Percentiles rank a stretch among this genome's conserved stretches.
Evolutionary conservation across 148 eudicot genomes (phyloP).

Genomic region (Vaccinium myrtillus): DNA sequence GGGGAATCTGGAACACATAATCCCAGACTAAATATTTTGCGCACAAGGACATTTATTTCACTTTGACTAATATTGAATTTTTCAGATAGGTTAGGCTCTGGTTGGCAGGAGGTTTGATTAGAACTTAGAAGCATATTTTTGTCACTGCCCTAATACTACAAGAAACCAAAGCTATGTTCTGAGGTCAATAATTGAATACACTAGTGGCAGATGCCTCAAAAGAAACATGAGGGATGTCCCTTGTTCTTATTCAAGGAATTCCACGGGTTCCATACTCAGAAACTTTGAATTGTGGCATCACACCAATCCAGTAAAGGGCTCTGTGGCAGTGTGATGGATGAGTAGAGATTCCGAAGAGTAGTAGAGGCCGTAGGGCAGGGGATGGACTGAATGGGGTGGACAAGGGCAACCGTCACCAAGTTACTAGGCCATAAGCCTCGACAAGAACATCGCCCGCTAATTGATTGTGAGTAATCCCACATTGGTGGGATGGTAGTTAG

Average conservation of each 20-base stretch:
- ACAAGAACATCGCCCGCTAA: not conserved
- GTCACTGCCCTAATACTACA: not conserved
- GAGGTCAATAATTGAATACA: not conserved
- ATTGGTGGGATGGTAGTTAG: not conserved
- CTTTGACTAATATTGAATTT: not conserved
- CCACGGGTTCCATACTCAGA: not conserved
- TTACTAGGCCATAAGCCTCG: not conserved
- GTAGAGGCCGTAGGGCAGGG: not conserved
- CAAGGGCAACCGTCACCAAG: not conserved
- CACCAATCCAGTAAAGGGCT: not conserved
- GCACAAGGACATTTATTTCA: not conserved
- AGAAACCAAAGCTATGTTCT: not conserved
- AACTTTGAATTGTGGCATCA: not conserved
- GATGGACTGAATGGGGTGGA: not conserved
- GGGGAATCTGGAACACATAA: not conserved
- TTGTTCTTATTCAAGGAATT: not conserved
- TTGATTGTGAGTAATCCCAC: not conserved
- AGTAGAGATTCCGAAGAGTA: not conserved
- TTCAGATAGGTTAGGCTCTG: not conserved
- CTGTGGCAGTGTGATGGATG: not conserved
- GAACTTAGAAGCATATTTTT: not conserved
- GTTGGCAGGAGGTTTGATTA: not conserved
- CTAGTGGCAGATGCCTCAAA: not conserved
- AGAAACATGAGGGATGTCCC: not conserved
- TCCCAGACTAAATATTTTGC: not conserved